phyloP scores from a whole-genome alignment of 352 stramenopile genomes.

The Globisporangium emineosum region DNA sequence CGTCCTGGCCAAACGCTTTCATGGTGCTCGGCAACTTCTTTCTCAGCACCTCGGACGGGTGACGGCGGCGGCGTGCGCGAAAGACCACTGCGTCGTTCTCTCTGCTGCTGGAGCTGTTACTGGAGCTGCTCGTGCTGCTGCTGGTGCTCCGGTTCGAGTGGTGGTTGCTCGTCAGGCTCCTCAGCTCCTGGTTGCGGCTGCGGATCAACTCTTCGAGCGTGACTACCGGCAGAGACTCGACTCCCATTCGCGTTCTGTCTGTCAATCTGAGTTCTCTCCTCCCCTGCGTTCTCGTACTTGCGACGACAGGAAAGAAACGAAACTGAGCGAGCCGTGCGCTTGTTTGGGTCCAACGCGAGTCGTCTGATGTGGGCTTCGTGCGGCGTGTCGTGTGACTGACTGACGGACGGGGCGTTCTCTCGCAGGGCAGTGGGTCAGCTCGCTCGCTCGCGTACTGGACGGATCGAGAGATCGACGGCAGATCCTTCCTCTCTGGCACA shows the following conservation, averaged over 20 bases:
- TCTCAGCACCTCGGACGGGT: constrained; percentile 9
- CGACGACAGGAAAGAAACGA: constrained; percentile 5
- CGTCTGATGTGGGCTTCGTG: no score
- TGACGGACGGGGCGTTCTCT: not conserved
- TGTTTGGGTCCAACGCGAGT: no score
- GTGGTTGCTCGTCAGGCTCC: constrained; percentile 1
- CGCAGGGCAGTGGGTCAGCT: no score
- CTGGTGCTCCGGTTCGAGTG: constrained; percentile 9
- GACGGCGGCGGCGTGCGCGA: constrained; percentile 3
- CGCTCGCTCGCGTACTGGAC: not conserved
- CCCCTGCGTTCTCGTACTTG: not conserved
- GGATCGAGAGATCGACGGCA: not conserved
- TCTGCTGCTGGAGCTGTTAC: not conserved
- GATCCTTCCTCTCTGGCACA: not conserved
- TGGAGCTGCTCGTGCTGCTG: constrained; percentile 1
- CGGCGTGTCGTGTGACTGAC: not conserved
- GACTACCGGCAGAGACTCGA: constrained; percentile 1
- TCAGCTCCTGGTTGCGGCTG: constrained; percentile 1
- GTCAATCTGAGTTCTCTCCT: not conserved
- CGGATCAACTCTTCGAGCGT: constrained; percentile 7
- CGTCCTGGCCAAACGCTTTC: constrained; percentile 15
- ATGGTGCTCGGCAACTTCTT: constrained; percentile 4
- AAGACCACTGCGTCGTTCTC: constrained; percentile 1
- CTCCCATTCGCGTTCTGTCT: constrained; percentile 3
- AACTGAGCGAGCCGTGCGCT: not conserved